These are phyloP conservation scores for Tolypocladium pustulatum DNA, from an alignment of 2,329 filamentous ascomycete species.

Conservation along the genomic window DNA sequence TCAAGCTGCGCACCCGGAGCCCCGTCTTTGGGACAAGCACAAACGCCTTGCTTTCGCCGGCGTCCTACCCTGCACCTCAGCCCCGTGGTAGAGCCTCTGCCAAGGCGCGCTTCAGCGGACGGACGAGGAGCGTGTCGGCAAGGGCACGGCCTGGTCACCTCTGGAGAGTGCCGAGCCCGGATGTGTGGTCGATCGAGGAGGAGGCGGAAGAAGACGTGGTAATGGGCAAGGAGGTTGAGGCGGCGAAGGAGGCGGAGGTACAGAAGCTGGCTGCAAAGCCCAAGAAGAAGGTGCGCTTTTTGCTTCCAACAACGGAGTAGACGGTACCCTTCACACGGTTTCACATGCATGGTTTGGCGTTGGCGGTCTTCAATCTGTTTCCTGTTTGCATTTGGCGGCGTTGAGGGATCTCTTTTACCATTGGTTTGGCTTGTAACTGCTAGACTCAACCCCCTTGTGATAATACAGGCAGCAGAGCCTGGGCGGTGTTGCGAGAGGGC, in stretches of 20 bases:
- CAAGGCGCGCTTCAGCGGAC: constrained; percentile 10
- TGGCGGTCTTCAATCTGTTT: constrained; percentile 6
- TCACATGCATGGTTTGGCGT: constrained; percentile 13
- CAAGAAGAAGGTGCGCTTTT: constrained; percentile 46
- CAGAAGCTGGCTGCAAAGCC: constrained; percentile 33
- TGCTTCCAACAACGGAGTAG: constrained; percentile 34
- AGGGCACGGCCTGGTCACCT: constrained; percentile 29
- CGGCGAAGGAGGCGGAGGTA: constrained; percentile 8
- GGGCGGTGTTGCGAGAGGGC: background rate
- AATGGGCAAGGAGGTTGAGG: constrained; percentile 29
- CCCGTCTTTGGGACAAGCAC: constrained; percentile 18
- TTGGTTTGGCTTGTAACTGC: background rate
- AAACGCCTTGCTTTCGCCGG: constrained; percentile 11
- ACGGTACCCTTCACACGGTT: background rate
- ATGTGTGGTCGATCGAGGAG: constrained; percentile 51
- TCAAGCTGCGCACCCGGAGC: constrained; percentile 18
- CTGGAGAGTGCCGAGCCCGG: constrained; percentile 48
- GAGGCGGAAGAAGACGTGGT: constrained; percentile 43
- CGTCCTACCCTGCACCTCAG: constrained; percentile 15
- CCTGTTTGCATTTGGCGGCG: constrained; percentile 3
- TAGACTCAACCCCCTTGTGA: background rate
- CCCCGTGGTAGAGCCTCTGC: constrained; percentile 16
- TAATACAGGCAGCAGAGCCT: background rate
- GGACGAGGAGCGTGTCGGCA: constrained; percentile 16
- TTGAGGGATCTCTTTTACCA: background rate